phyloP scores from a whole-genome alignment of 257 asterid species.

The Lycium barbarum region DNA sequence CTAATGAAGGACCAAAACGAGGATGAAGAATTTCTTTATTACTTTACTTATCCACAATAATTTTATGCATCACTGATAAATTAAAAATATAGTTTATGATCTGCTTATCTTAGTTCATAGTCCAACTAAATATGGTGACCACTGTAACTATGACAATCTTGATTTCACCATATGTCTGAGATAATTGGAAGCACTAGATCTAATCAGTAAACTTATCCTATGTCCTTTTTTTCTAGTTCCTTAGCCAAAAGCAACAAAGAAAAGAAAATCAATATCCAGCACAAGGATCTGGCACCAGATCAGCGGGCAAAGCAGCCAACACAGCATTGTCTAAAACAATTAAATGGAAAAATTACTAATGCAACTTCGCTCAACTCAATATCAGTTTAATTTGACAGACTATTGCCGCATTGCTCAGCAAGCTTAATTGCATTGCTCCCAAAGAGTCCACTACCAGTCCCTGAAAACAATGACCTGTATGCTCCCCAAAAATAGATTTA shows the following conservation, averaged over 20 bases:
- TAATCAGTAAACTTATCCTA: neutral
- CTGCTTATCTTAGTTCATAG: slow-evolving; percentile 16
- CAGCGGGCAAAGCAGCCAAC: neutral
- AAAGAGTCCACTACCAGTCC: neutral
- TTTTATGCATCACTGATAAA: neutral
- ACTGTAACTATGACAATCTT: slow-evolving; percentile 21
- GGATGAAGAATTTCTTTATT: neutral
- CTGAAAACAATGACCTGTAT: neutral
- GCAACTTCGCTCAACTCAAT: neutral
- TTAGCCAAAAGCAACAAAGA: neutral
- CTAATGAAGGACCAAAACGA: neutral
- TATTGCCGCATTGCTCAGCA: neutral
- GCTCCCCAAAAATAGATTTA: slow-evolving; percentile 2
- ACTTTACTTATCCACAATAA: neutral
- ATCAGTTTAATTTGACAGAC: neutral
- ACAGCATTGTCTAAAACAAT: neutral
- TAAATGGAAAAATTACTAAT: neutral
- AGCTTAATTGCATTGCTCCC: neutral
- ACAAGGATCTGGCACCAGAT: neutral
- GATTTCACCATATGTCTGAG: neutral
- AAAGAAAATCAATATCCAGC: neutral
- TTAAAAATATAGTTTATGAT: neutral
- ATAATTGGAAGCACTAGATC: neutral
- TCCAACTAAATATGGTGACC: neutral
- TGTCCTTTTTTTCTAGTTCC: neutral